phyloP scores from a whole-genome alignment of 768 basidiomycete genomes.

The Sarcodon sp. region DNA sequence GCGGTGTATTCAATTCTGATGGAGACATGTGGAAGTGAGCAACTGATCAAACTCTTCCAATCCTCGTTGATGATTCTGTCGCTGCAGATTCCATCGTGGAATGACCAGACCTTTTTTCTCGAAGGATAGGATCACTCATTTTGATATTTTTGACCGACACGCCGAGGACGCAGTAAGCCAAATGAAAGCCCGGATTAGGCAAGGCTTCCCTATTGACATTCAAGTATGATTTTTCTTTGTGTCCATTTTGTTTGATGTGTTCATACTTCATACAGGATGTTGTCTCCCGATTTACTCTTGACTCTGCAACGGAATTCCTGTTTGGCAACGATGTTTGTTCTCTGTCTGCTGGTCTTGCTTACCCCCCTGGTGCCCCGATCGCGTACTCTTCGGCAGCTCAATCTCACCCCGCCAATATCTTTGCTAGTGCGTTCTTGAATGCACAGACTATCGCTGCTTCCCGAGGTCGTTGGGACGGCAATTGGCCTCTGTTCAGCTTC shows the following conservation, averaged over 20 bases:
- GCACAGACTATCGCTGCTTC: conserved; percentile 18
- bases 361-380: conserved; percentile 19
- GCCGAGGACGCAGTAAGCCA: conserved; percentile 19
- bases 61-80: not conserved
- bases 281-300: conserved; percentile 33
- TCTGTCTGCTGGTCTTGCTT: conserved; percentile 21
- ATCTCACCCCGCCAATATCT: conserved; percentile 20
- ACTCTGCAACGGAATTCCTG: conserved; percentile 45
- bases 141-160: conserved; percentile 24
- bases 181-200: conserved; percentile 17
- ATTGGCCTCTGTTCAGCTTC: conserved; percentile 31
- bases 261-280: conserved; percentile 18
- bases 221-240: conserved; percentile 15
- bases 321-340: conserved; percentile 22
- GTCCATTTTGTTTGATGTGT: not conserved
- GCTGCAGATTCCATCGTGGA: conserved; percentile 23
- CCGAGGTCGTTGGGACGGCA: conserved; percentile 23
- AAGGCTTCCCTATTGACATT: conserved; percentile 28
- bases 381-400: conserved; percentile 8
- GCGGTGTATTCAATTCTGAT: conserved; percentile 29
- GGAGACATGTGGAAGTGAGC: conserved; percentile 27
- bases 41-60: not conserved
- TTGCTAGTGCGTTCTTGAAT: conserved; percentile 24
- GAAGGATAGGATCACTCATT: conserved; percentile 24
- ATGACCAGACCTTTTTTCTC: conserved; percentile 31